Evolutionary conservation across 176 grass and related monocot genomes (phyloP).

Genomic region (Cocos nucifera): DNA sequence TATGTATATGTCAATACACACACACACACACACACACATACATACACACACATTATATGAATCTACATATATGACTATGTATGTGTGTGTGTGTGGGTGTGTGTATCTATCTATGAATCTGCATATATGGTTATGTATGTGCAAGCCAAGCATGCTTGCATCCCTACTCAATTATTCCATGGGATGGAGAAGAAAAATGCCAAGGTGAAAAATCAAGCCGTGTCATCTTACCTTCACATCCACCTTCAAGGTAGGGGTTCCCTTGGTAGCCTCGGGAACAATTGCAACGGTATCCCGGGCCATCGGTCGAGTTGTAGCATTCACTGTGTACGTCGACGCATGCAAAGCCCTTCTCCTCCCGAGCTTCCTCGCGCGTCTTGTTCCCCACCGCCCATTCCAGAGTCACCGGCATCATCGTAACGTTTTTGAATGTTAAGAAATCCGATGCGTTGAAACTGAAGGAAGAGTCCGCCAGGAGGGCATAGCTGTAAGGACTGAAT

Average conservation of each 20-base stretch:
- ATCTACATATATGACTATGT: too few species aligned
- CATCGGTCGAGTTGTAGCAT: slow-evolving; percentile 4
- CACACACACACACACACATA: too few species aligned
- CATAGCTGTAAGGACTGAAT: slow-evolving; percentile 25
- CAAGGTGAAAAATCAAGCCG: too few species aligned
- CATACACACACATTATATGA: too few species aligned
- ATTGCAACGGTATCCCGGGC: slow-evolving; percentile 19
- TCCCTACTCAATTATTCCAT: too few species aligned
- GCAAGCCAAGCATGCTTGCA: too few species aligned
- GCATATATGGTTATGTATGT: too few species aligned
- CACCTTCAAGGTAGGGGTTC: slow-evolving; percentile 22
- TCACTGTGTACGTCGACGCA: slow-evolving; percentile 11
- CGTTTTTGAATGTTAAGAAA: slow-evolving; percentile 1
- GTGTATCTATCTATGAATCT: too few species aligned
- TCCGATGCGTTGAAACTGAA: not conserved
- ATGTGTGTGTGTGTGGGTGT: too few species aligned
- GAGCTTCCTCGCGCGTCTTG: slow-evolving; percentile 3
- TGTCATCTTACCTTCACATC: slow-evolving; percentile 22
- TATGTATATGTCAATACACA: too few species aligned
- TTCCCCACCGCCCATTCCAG: slow-evolving; percentile 26
- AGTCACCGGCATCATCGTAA: slow-evolving; percentile 3
- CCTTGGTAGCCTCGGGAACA: slow-evolving; percentile 27
- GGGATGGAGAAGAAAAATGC: too few species aligned
- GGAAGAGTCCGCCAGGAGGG: slow-evolving; percentile 6
- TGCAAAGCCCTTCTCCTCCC: too few species aligned